Percentiles rank a stretch among this genome's conserved stretches.
phyloP scores from a whole-genome alignment of 1,284 basidiomycete species.

The Cryptococcus amylolentus region DNA sequence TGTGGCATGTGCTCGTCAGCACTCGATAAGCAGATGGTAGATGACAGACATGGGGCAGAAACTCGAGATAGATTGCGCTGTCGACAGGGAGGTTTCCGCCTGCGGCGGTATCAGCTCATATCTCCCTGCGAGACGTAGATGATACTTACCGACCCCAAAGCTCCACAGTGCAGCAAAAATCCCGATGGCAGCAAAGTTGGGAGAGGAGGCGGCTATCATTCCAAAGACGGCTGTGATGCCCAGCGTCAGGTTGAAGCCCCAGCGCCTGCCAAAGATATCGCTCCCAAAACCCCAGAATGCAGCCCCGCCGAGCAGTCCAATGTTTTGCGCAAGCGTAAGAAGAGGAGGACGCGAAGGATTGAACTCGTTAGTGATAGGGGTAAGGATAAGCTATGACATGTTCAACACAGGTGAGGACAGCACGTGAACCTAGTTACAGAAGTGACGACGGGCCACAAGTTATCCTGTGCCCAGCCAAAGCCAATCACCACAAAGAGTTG shows the following conservation, averaged over 20 bases:
- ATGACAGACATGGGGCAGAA: slow-evolving; percentile 44
- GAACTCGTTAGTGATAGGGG: slow-evolving; percentile 55
- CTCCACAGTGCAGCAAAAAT: slow-evolving; percentile 54
- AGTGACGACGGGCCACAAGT: slow-evolving; percentile 47
- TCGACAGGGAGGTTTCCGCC: slow-evolving; percentile 62
- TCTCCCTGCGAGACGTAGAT: no score
- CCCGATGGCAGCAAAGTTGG: slow-evolving; percentile 57
- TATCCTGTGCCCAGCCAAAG: slow-evolving; percentile 43
- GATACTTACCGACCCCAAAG: slow-evolving; percentile 52
- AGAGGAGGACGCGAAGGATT: slow-evolving; percentile 15
- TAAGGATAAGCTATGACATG: slow-evolving; percentile 44
- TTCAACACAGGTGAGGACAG: no score
- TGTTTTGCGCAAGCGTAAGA: slow-evolving; percentile 34
- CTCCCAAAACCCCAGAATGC: slow-evolving; percentile 55
- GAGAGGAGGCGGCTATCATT: slow-evolving; percentile 57
- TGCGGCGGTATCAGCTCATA: no score
- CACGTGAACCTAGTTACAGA: neutral
- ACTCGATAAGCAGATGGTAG: no score
- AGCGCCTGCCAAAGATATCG: slow-evolving; percentile 52
- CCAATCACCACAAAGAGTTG: slow-evolving; percentile 60
- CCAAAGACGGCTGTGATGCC: slow-evolving; percentile 61
- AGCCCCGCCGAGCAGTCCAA: slow-evolving; percentile 36
- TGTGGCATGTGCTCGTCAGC: slow-evolving; percentile 19
- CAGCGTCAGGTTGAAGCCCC: slow-evolving; percentile 62
- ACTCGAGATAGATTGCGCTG: slow-evolving; percentile 59